Conservation (phyloP, 2,329 filamentous ascomycete species). For the Gaeumannomyces tritici region DNA sequence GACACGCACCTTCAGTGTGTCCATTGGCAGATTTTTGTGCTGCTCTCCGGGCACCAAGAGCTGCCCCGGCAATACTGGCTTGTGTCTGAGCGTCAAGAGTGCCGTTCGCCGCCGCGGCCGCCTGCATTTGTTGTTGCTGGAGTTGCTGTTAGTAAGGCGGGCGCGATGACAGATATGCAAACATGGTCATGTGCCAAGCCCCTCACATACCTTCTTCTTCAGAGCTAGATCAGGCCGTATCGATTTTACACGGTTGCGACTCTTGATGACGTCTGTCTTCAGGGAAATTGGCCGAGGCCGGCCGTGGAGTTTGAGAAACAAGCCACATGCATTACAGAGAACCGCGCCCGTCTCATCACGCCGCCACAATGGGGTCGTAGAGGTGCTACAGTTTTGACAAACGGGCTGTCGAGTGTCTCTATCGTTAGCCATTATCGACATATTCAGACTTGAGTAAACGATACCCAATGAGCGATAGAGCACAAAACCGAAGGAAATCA, state of each 20-base stretch:
- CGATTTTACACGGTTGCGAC: conserved; percentile 86
- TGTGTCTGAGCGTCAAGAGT: conserved; percentile 42
- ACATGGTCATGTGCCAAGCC: background rate
- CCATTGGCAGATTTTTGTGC: conserved; percentile 66
- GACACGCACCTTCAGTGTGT: conserved; percentile 64
- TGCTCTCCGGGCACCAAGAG: conserved; percentile 44
- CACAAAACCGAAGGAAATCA: background rate
- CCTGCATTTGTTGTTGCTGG: conserved; percentile 6
- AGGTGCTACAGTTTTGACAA: conserved; percentile 93
- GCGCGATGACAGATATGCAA: background rate
- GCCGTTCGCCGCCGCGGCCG: conserved; percentile 43
- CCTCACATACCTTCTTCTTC: conserved; percentile 64
- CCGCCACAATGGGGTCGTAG: conserved; percentile 93
- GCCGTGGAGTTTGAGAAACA: conserved; percentile 95
- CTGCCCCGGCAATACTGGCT: conserved; percentile 42
- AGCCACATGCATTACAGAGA: conserved; percentile 94
- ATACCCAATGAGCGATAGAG: background rate
- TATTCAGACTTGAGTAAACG: conserved; percentile 8
- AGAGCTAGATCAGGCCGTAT: conserved; percentile 66
- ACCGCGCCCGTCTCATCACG: conserved; percentile 93
- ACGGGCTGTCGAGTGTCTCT: conserved; percentile 71
- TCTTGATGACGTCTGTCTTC: conserved; percentile 99
- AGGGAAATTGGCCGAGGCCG: conserved; percentile 87
- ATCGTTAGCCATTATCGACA: conserved; percentile 45
- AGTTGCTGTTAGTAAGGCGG: background rate